These are phyloP conservation scores for Fusarium pininemorale DNA, from an alignment of 2,329 filamentous ascomycete species.

Conservation along the genomic window DNA sequence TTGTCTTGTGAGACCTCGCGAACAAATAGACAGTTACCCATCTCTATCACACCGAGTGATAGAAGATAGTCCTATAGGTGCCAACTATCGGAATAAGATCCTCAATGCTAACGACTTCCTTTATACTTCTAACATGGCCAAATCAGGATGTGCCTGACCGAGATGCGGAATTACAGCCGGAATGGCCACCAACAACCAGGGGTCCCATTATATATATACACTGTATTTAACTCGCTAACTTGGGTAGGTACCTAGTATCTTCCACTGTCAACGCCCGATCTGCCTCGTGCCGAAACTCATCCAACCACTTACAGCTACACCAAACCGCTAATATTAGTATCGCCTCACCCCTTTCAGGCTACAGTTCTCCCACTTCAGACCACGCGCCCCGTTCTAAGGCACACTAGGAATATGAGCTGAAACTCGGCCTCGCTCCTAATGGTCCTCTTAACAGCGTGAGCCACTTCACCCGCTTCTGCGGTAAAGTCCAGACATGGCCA, in stretches of 20 bases:
- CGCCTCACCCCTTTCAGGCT: slow-evolving; percentile 3
- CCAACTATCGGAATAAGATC: no score
- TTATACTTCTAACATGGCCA: background rate
- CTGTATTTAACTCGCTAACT: background rate
- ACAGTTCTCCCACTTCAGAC: slow-evolving; percentile 4
- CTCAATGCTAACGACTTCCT: background rate
- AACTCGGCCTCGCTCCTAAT: slow-evolving; percentile 22
- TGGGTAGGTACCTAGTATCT: background rate
- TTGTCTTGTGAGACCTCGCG: background rate
- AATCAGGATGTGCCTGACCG: background rate
- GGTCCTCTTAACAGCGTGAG: slow-evolving; percentile 10
- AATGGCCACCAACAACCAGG: background rate
- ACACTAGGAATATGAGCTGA: slow-evolving; percentile 33
- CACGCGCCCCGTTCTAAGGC: slow-evolving; percentile 7
- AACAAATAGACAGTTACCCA: background rate
- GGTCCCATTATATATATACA: background rate
- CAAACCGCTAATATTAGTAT: background rate
- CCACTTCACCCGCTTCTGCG: slow-evolving; percentile 31
- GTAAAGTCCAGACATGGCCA: slow-evolving; percentile 26
- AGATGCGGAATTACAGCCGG: background rate
- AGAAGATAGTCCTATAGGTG: background rate
- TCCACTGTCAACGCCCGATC: background rate
- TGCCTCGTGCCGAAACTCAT: background rate
- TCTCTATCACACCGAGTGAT: background rate
- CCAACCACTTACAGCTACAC: background rate